These are phyloP conservation scores for Daedaleopsis sinensis DNA, from an alignment of 768 basidiomycete species.

Conservation along the genomic window DNA sequence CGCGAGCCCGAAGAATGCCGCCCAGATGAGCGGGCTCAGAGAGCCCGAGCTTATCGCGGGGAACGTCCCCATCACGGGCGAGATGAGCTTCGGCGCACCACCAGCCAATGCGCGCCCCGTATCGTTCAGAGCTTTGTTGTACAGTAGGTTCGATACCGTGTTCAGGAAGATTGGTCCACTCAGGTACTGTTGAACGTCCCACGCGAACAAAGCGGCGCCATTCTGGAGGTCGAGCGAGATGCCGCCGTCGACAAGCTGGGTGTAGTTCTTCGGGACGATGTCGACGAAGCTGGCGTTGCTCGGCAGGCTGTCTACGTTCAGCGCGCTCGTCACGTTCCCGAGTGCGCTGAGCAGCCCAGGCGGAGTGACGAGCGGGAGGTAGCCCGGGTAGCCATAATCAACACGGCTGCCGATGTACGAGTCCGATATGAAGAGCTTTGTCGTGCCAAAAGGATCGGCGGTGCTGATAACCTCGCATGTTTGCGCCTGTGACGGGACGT, in stretches of 20 bases:
- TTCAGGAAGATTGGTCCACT: slow-evolving; percentile 66
- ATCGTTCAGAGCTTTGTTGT: slow-evolving; percentile 61
- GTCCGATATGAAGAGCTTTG: background rate
- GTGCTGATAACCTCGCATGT: background rate
- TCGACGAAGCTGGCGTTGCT: slow-evolving; percentile 65
- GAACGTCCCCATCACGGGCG: slow-evolving; percentile 58
- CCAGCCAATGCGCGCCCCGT: slow-evolving; percentile 38
- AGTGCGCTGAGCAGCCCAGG: slow-evolving; percentile 9
- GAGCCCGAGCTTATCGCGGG: slow-evolving; percentile 57
- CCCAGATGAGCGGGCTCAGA: slow-evolving; percentile 69
- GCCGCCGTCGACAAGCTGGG: slow-evolving; percentile 64
- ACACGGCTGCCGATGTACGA: background rate
- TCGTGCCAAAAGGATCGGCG: too few species aligned
- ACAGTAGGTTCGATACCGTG: slow-evolving; percentile 66
- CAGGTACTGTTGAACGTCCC: slow-evolving; percentile 66
- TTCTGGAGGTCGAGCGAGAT: slow-evolving; percentile 59
- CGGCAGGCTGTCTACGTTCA: slow-evolving; percentile 49
- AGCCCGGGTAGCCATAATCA: too few species aligned
- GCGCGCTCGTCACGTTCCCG: slow-evolving; percentile 56
- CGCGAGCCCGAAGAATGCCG: slow-evolving; percentile 70
- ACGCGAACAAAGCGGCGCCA: slow-evolving; percentile 61
- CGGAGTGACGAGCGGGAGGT: background rate
- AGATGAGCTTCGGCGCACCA: slow-evolving; percentile 49
- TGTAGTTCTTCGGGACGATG: slow-evolving; percentile 51
- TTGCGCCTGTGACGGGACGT: background rate